Percentiles rank a stretch among this genome's conserved stretches.
These are phyloP conservation scores for Naganishia albida DNA, from an alignment of 1,284 basidiomycete genomes.

Conservation along the genomic window DNA sequence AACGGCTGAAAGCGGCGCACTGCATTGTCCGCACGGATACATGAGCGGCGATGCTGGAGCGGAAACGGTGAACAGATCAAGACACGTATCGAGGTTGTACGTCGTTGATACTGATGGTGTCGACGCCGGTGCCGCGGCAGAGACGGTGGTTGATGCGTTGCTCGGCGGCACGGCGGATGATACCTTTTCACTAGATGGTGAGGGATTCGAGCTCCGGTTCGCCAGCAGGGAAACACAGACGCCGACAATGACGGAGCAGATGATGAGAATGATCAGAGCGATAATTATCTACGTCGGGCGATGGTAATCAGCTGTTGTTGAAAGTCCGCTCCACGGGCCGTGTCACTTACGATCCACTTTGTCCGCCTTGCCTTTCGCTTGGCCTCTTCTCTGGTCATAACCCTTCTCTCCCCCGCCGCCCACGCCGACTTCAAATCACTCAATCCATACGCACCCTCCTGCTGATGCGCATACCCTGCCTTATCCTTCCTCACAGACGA, in stretches of 20 bases:
- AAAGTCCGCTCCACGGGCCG: background rate
- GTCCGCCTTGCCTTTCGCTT: slow-evolving; percentile 32
- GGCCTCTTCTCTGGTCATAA: background rate
- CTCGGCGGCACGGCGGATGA: slow-evolving; percentile 1
- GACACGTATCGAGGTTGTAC: slow-evolving; percentile 43
- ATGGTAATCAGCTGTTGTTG: no score
- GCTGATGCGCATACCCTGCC: slow-evolving; percentile 6
- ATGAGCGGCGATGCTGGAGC: slow-evolving; percentile 39
- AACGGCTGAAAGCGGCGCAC: slow-evolving; percentile 39
- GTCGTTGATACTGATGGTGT: slow-evolving; percentile 34
- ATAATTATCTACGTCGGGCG: slow-evolving; percentile 28
- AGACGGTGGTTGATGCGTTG: slow-evolving; percentile 7
- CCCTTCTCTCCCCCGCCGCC: slow-evolving; percentile 12
- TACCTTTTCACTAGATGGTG: background rate
- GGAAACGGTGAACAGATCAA: slow-evolving; percentile 41
- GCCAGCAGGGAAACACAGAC: slow-evolving; percentile 42
- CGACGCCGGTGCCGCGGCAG: slow-evolving; percentile 16
- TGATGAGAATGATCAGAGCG: slow-evolving; percentile 36
- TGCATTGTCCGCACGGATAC: slow-evolving; percentile 48
- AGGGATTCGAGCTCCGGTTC: background rate
- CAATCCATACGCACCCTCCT: slow-evolving; percentile 27
- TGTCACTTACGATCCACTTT: slow-evolving; percentile 33
- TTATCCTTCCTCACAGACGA: slow-evolving; percentile 19
- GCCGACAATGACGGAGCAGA: slow-evolving; percentile 41
- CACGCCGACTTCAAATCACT: slow-evolving; percentile 28